These are phyloP conservation scores for Rhexocercosporidium sp. DNA, from an alignment of 2,329 filamentous ascomycete genomes.

Conservation along the genomic window DNA sequence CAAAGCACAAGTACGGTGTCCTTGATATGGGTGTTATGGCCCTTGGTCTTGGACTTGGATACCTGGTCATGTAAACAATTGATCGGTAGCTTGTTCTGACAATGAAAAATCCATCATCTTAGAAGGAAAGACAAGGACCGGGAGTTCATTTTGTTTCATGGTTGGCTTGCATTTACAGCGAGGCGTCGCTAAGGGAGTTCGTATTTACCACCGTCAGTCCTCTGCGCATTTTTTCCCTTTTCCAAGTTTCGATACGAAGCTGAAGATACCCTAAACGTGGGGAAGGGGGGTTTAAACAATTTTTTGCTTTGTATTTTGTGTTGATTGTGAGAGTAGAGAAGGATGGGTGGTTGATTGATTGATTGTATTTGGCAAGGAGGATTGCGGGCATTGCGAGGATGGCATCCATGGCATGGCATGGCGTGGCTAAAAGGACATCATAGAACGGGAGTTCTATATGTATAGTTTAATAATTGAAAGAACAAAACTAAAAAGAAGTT, in stretches of 20 bases:
- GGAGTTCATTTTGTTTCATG: slow-evolving; percentile 17
- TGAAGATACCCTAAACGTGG: slow-evolving; percentile 13
- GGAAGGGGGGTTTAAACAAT: not conserved
- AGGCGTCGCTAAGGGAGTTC: slow-evolving; percentile 8
- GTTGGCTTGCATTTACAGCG: slow-evolving; percentile 12
- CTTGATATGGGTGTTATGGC: slow-evolving; percentile 38
- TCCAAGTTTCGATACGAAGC: not conserved
- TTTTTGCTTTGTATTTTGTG: not conserved
- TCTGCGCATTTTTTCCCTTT: not conserved
- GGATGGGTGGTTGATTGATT: not conserved
- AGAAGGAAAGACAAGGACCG: not conserved
- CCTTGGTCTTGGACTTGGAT: slow-evolving; percentile 41
- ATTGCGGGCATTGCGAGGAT: slow-evolving; percentile 7
- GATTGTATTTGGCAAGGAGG: not conserved
- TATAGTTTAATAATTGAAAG: slow-evolving; percentile 18
- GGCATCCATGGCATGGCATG: not conserved
- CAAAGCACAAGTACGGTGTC: slow-evolving; percentile 36
- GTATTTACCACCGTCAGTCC: not conserved
- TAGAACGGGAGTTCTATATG: slow-evolving; percentile 6
- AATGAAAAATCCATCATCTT: not conserved
- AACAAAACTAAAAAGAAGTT: not conserved
- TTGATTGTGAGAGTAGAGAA: slow-evolving; percentile 1
- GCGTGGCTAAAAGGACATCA: not conserved
- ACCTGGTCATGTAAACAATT: slow-evolving; percentile 41
- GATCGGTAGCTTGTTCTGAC: not conserved